Base-by-base conservation (phyloP, 768 basidiomycete genomes). In the Collybia mongolica region DNA sequence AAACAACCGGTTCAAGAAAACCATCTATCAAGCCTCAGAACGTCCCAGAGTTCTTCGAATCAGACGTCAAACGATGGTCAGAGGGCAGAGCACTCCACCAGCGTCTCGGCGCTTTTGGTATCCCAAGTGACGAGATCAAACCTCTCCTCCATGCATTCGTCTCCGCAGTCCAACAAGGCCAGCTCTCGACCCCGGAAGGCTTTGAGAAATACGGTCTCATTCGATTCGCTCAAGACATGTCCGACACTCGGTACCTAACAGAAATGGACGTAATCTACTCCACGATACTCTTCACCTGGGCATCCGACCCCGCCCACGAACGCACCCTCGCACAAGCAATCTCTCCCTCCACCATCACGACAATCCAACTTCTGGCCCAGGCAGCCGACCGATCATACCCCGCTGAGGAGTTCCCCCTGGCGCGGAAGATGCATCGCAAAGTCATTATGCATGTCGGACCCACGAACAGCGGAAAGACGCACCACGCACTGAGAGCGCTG, bases 381-480 rank as follows among this genome's bases (percentile, higher is more conserved):
- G 67, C 73, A 2, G 72, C 76, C 0, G 71, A 79, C 57, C 58
- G 71, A 12, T 59, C 67, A n/a, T 73, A 69, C 49, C 79, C 79
- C 0, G 76, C 75, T 0, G 83, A 84, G 51, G 61, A 69, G 9
- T 84, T 64, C 58, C 60, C 70, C 0, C 15, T 46, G 7, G 83
- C 93, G 0, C 83, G 96, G 8, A 60, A 65, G 9, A 70, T 84
- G 54, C 77, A 74, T 15, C 80, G 95, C 17, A 90, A 86, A 57
- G 73, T 98, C 58, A 87, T 95, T 65, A 86, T 98, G 76, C 96
- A 99, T 60, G 93, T 99, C 36, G 97, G 96, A 0, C 97, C 97
- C 0, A 98, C 97, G 19, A 99, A 98, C 67, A 92, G 90, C 54
- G 97, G 96, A 24, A 99, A 99, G 72, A 99, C 96, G 0, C 86